These are phyloP conservation scores for Phylloporus scabripes DNA, from an alignment of 768 basidiomycete species.

Conservation along the genomic window DNA sequence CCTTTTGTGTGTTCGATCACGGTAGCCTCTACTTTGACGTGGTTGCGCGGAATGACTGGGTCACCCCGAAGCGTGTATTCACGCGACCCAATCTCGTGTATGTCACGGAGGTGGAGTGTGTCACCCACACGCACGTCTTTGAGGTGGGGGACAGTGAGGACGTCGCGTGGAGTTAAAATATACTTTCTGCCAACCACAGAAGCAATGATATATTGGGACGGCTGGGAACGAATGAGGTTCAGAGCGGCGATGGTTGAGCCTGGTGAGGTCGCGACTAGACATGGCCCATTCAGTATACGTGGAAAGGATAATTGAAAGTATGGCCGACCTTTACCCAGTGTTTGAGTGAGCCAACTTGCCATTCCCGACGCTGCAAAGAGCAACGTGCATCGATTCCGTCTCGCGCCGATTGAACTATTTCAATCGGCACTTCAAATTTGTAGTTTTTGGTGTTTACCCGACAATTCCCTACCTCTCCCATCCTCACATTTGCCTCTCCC, in stretches of 20 bases:
- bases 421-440: conserved; percentile 28
- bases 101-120: conserved; percentile 71
- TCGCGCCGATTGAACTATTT: conserved; percentile 16
- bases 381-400: not conserved
- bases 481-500: conserved; percentile 39
- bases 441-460: conserved; percentile 31
- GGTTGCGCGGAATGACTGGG: conserved; percentile 58
- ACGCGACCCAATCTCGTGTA: conserved; percentile 92
- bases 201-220: conserved; percentile 88
- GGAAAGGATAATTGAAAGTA: not conserved
- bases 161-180: conserved; percentile 83
- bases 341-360: conserved; percentile 26
- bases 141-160: conserved; percentile 90
- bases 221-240: conserved; percentile 81
- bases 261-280: conserved; percentile 24
- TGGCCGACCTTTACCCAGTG: conserved; percentile 20
- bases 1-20: conserved; percentile 99
- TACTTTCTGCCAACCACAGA: conserved; percentile 83
- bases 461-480: conserved; percentile 39
- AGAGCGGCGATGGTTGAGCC: conserved; percentile 58
- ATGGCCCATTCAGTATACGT: conserved; percentile 2
- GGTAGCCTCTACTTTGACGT: conserved; percentile 76
- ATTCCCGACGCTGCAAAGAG: conserved; percentile 9
- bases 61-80: conserved; percentile 88
- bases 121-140: conserved; percentile 85